Conservation (phyloP, 495 filamentous ascomycete species). For the Penicillium chermesinum region DNA sequence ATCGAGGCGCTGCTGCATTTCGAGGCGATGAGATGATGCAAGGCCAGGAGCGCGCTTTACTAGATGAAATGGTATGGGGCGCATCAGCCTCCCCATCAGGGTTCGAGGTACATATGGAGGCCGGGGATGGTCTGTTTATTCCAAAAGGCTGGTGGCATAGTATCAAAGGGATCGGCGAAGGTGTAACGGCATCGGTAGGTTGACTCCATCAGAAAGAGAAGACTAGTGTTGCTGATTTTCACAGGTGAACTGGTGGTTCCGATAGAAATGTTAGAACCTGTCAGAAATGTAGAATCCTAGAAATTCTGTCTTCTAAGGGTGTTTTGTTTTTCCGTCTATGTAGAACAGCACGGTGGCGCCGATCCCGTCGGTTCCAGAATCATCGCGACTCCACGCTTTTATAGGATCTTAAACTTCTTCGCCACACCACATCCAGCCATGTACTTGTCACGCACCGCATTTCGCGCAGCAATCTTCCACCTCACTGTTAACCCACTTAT, state of each 20-base stretch:
- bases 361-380: constrained; percentile 27
- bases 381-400: constrained; percentile 16
- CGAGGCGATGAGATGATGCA: constrained; percentile 92
- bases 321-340: neutral
- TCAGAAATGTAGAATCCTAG: neutral
- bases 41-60: constrained; percentile 57
- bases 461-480: constrained; percentile 28
- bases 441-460: constrained; percentile 26
- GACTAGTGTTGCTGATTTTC: constrained; percentile 8
- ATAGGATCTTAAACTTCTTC: constrained; percentile 6
- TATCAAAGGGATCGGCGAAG: constrained; percentile 64
- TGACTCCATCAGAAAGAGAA: neutral
- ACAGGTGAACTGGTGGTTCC: constrained; percentile 92
- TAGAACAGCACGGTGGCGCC: neutral
- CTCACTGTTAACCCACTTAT: constrained; percentile 21
- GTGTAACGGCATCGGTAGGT: constrained; percentile 63
- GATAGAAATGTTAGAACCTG: constrained; percentile 32
- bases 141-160: constrained; percentile 97
- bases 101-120: constrained; percentile 54
- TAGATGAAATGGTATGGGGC: constrained; percentile 71
- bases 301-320: too few species aligned
- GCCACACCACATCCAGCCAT: constrained; percentile 10
- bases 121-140: constrained; percentile 78
- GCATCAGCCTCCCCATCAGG: constrained; percentile 24
- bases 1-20: constrained; percentile 48